Conservation (phyloP, 2,329 filamentous ascomycete species). For the Dryadomyces quercus-mongolicae region DNA sequence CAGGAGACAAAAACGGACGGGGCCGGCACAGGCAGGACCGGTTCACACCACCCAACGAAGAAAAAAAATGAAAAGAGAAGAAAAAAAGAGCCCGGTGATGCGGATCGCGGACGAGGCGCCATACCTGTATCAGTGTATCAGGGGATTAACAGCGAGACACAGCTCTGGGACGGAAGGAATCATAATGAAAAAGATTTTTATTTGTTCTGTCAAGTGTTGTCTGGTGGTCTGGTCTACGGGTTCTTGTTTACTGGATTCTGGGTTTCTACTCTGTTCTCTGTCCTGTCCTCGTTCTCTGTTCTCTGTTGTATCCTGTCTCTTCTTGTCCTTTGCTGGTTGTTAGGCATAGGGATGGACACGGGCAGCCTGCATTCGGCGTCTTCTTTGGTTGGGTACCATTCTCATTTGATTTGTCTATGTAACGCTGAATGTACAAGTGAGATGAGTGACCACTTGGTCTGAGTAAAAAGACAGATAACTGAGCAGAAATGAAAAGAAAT, state of each 20-base stretch:
- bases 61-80: constrained; percentile 15
- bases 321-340: not conserved
- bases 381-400: constrained; percentile 4
- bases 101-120: not conserved
- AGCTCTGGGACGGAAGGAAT: constrained; percentile 1
- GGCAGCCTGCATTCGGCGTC: constrained; percentile 42
- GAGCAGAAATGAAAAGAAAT: not conserved
- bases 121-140: not conserved
- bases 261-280: not conserved
- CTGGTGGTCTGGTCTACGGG: not conserved
- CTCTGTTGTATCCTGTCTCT: not conserved
- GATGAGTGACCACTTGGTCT: too few species aligned
- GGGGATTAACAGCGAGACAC: not conserved
- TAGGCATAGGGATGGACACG: not conserved
- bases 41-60: not conserved
- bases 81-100: not conserved
- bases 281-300: not conserved
- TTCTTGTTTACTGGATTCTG: not conserved
- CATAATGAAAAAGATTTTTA: constrained; percentile 1
- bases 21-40: constrained; percentile 11
- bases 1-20: not conserved
- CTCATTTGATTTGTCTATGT: constrained; percentile 19
- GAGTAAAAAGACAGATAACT: not conserved
- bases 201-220: constrained; percentile 5
- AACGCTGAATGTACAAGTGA: too few species aligned